Evolutionary conservation across 2,329 filamentous ascomycete genomes (phyloP), one percentile per base, ranked within the genome.

Genomic region (Diatrype stigma): DNA sequence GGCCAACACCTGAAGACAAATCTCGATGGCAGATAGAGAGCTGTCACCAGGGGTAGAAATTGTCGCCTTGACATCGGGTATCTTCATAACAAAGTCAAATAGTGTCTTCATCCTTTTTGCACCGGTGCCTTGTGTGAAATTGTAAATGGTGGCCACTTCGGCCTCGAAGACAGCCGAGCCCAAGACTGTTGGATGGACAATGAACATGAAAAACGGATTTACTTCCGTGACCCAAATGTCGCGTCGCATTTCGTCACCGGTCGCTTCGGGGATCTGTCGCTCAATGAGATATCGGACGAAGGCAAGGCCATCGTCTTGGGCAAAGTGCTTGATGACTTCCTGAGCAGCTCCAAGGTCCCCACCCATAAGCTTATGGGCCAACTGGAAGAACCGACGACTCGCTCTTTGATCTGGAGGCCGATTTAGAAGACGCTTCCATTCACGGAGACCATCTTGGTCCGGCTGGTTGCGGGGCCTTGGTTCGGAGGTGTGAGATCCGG

Each of bases 401-500:
- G 23, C 17, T 8, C 26, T 23, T 34, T 47, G 42, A 17, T 50
- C 17, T 6, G 48, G 47, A 14, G 48, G 48, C 45, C 55, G 56
- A 6, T 45, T 46, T 12, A 60, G 48, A 30, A 59, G 50, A 11
- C 45, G 49, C 35, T 53, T 56, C 70, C 5, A 71, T 72, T 2
- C 81, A 79, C 56, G 71, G 76, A 30, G 72, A 76, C 50, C 75
- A 74, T 0, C 65, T 80, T 2, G 68, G 70, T 1, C 66, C 79
- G 22, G 76, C 74, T 42, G 12, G 1, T 17, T 6, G 19, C 2
- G 19, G 11, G 8, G n/a, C n/a, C 2, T 2, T 40, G n/a, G 7
- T 12, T 14, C 8, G 8, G 7, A 11, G 10, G 16, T 19, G n/a
- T 17, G 17, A 40, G 16, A 11, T 19, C 19, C 37, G n/a, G 37